phyloP scores from a whole-genome alignment of 73 alveolate genomes.

The Tetrahymena borealis region DNA sequence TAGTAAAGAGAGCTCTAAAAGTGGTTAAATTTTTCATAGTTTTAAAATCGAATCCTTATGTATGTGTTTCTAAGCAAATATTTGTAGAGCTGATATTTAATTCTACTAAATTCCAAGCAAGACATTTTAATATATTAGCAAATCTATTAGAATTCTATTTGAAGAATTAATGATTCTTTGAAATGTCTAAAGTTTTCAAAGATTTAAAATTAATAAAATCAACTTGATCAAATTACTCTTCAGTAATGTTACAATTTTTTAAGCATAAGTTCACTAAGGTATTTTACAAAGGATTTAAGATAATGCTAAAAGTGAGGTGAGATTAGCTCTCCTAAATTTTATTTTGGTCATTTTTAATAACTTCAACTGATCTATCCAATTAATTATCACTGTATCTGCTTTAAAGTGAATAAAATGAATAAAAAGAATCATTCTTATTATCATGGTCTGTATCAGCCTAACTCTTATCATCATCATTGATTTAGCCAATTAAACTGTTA shows the following conservation, averaged over 20 bases:
- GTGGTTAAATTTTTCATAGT: neutral
- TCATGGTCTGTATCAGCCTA: too few species aligned
- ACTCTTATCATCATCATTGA: too few species aligned
- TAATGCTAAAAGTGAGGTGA: too few species aligned
- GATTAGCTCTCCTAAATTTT: too few species aligned
- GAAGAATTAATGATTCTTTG: neutral
- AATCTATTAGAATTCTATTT: neutral
- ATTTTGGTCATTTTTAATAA: too few species aligned
- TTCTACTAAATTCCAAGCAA: neutral
- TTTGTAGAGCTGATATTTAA: neutral
- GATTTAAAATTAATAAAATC: neutral
- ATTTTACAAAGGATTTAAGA: neutral
- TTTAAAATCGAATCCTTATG: neutral
- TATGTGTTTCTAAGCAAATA: neutral
- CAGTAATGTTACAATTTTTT: neutral
- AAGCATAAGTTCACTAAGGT: neutral
- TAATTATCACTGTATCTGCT: too few species aligned
- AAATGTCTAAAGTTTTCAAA: neutral
- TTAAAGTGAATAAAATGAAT: too few species aligned
- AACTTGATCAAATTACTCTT: neutral
- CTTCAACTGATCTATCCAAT: too few species aligned
- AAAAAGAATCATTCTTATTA: too few species aligned
- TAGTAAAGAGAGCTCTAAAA: neutral
- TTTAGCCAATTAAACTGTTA: too few species aligned
- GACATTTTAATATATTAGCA: neutral